Evolutionary conservation across 176 grass and related monocot genomes (phyloP), one percentile per base, ranked within the genome.

Genomic region (Coix lacrymajobi): DNA sequence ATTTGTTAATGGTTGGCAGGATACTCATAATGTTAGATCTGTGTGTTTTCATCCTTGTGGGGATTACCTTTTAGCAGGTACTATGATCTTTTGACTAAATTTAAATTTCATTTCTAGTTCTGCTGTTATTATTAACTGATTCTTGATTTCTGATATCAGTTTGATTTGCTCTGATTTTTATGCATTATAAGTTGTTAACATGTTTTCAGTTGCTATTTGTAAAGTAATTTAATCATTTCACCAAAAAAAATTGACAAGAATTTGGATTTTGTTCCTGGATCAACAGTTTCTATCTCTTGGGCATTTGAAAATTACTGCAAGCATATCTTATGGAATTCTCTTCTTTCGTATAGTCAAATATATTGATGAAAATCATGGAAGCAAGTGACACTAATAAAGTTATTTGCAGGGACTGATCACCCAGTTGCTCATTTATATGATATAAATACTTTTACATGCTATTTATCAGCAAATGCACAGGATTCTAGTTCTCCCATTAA

Each of bases 41-140:
- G 89, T 98, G 76, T 98, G 89, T 82, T 98, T 98, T 88, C 93
- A 98, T 87, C 96, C 96, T 90, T 98, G 87, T 62, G 96, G 96
- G 36, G 93, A 98, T 56, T 98, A 93, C 85, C 87, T 96, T 63
- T 88, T 96, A 85, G 93, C 96, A 86, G 93, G 96, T 98, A 92
- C 25, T 44, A 34, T 5, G 14, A 19, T 86, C n/a, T 73, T 90
- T 86, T 81, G 29, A 19, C 16, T 10, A 17, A 56, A 36, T 85
- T 66, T 48, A 30, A 26, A 86, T 14, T 33, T 82, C 43, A 64
- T 17, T 34, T 83, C 33, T 79, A 61, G 26, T 49, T 37, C 14
- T 90, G 69, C 29, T 78, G 33, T 78, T 48, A 15, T 78, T 48
- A 15, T 86, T 43, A 46, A 25, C 6, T 62, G 9, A 79, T 67